Conservation (phyloP, 1,284 basidiomycete species). For the Sanguinoderma infundibulare region DNA sequence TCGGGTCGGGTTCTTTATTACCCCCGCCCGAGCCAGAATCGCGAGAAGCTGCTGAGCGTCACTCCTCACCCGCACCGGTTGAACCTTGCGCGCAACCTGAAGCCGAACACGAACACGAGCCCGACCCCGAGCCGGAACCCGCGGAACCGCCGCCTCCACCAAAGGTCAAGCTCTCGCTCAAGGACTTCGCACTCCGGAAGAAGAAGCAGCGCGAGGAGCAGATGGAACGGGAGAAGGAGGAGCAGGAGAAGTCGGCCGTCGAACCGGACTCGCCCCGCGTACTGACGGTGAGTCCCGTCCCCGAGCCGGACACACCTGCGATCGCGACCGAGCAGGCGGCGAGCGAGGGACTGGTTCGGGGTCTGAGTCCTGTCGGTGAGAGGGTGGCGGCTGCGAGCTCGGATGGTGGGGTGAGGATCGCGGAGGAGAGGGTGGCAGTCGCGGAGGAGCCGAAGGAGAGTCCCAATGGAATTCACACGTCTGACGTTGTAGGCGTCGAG, state of each 20-base stretch:
- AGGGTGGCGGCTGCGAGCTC: not conserved
- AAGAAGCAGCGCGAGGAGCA: conserved; percentile 40
- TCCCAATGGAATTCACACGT: not conserved
- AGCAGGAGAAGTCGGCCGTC: not conserved
- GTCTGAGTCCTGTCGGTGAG: not conserved
- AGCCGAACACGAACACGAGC: conserved; percentile 1
- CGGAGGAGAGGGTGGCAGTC: not conserved
- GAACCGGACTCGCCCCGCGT: not conserved
- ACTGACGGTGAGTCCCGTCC: not conserved
- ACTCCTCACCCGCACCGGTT: not conserved
- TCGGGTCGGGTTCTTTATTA: not conserved
- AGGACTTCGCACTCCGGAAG: conserved; percentile 42
- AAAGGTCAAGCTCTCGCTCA: conserved; percentile 43
- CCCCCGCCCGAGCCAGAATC: not conserved
- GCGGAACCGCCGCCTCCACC: conserved; percentile 29
- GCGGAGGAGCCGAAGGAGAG: not conserved
- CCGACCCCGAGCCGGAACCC: conserved; percentile 6
- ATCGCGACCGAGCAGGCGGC: not conserved
- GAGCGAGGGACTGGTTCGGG: not conserved
- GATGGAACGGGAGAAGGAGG: conserved; percentile 16
- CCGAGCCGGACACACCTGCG: not conserved
- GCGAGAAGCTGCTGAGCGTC: not conserved
- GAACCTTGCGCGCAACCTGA: conserved; percentile 1
- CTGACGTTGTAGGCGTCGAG: not conserved
- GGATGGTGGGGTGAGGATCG: conserved; percentile 7